Conservation (phyloP, 2,329 filamentous ascomycete species). For the Periconia sp. region DNA sequence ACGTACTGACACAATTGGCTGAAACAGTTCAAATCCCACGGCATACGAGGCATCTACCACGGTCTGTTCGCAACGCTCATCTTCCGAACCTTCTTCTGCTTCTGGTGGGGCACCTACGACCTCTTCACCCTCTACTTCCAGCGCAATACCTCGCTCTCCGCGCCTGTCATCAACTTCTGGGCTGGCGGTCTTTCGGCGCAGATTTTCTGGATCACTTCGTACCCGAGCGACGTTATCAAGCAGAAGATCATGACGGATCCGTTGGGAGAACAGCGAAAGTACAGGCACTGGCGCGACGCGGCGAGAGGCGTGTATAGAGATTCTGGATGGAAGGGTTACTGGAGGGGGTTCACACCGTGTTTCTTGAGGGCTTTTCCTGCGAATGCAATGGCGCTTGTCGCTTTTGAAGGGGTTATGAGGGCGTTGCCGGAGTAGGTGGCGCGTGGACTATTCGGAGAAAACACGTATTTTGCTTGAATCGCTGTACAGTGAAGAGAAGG, state of each 20-base stretch:
- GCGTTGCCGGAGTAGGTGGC: conserved; percentile 31
- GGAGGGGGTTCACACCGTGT: conserved; percentile 89
- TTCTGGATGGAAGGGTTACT: conserved; percentile 77
- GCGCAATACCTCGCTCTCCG: conserved; percentile 68
- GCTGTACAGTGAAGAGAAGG: too few species aligned
- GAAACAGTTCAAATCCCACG: conserved; percentile 59
- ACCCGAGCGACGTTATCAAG: conserved; percentile 92
- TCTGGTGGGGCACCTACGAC: conserved; percentile 97
- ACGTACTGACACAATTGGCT: not conserved
- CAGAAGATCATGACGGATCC: conserved; percentile 97
- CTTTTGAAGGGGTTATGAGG: conserved; percentile 91
- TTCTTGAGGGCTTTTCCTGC: conserved; percentile 93
- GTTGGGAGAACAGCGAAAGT: conserved; percentile 65
- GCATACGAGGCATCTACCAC: conserved; percentile 79
- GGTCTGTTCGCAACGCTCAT: conserved; percentile 82
- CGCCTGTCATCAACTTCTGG: conserved; percentile 92
- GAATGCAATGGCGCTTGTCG: conserved; percentile 89
- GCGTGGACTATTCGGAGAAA: not conserved
- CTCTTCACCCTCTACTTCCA: conserved; percentile 71
- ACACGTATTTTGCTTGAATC: not conserved
- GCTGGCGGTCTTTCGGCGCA: conserved; percentile 91
- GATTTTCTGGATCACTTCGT: conserved; percentile 90
- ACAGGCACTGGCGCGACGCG: conserved; percentile 77
- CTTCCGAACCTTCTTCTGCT: conserved; percentile 94
- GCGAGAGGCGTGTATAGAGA: conserved; percentile 76